These are phyloP conservation scores for Theileria equi DNA, from an alignment of 169 alveolate species.

Conservation along the genomic window DNA sequence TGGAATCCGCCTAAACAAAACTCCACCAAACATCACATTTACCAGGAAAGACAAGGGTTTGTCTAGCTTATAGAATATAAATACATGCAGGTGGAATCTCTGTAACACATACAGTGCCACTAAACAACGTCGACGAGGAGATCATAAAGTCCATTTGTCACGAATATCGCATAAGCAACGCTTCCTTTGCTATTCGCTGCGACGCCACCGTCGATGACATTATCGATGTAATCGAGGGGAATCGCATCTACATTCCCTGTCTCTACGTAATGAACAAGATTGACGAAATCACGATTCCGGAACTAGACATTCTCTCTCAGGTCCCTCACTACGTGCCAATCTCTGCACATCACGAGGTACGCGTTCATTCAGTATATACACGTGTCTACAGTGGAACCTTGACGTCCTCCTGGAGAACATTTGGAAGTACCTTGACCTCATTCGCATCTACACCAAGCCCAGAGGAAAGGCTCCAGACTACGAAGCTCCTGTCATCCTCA, in stretches of 20 bases:
- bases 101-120: slow-evolving; percentile 79
- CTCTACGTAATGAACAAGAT: slow-evolving; percentile 91
- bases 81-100: slow-evolving; percentile 73
- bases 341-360: slow-evolving; percentile 81
- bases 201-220: slow-evolving; percentile 96
- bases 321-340: slow-evolving; percentile 95
- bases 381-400: slow-evolving; percentile 86
- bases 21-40: slow-evolving; percentile 87
- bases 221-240: slow-evolving; percentile 97
- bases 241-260: slow-evolving; percentile 90
- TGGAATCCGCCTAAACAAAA: slow-evolving; percentile 93
- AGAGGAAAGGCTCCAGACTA: slow-evolving; percentile 95
- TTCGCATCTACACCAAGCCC: slow-evolving; percentile 98
- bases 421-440: slow-evolving; percentile 95
- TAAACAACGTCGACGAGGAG: slow-evolving; percentile 77
- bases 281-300: slow-evolving; percentile 85
- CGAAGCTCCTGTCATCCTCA: slow-evolving; percentile 92
- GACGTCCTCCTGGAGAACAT: slow-evolving; percentile 94
- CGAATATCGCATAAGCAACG: slow-evolving; percentile 93
- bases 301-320: slow-evolving; percentile 88
- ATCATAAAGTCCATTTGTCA: slow-evolving; percentile 77
- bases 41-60: slow-evolving; percentile 73
- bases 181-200: slow-evolving; percentile 89
- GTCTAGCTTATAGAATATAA: neutral
- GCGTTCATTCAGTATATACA: too few relatives aligned